Evolutionary conservation across 2,329 filamentous ascomycete genomes (phyloP), one percentile per base, ranked within the genome.

Genomic region (Aureobasidium musti): DNA sequence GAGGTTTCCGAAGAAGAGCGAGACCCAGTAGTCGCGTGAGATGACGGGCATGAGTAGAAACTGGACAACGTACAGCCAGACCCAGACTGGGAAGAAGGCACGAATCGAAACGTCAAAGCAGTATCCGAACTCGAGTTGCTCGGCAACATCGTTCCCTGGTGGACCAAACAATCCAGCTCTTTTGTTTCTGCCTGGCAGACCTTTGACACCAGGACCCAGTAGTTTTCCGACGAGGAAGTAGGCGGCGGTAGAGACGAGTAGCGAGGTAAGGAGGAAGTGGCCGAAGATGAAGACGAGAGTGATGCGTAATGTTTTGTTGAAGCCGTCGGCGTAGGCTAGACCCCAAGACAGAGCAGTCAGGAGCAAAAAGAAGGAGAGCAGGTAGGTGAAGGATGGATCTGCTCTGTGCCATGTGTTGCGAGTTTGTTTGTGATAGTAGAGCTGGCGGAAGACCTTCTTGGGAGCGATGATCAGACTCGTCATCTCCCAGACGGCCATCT

Each of bases 401-500:
- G 87, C 86, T 65, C 86, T 84, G 73, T 89, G 87, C 82, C 87
- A 89, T 69, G 86, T 88, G 74, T 89, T 89, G 76, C 89, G 88
- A 45, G 87, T 89, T 83, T 89, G 75, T 73, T 77, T 77, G 77
- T 89, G 87, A 73, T 89, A 89, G 76, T 89, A 89, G 76, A 89
- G 89, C 52, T 86, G 87, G 69, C 87, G 81, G 75, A 90, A 90
- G 60, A 90, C 87, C 75, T 89, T 89, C 79, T 89, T 89, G 0
- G 87, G 87, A 37, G 87, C 85, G 74, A 89, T 86, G 70, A 90
- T 81, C 63, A 90, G 79, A 72, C 84, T 86, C 69, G 86, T 88
- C 84, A 90, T 89, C 76, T 90, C 87, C 87, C 87, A 90, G 71
- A 89, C 84, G 23, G 87, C 87, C 82, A 89, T 88, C 74, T 90